Evolutionary conservation across 2,329 filamentous ascomycete genomes (phyloP).

Genomic region (Coleophoma crateriformis): DNA sequence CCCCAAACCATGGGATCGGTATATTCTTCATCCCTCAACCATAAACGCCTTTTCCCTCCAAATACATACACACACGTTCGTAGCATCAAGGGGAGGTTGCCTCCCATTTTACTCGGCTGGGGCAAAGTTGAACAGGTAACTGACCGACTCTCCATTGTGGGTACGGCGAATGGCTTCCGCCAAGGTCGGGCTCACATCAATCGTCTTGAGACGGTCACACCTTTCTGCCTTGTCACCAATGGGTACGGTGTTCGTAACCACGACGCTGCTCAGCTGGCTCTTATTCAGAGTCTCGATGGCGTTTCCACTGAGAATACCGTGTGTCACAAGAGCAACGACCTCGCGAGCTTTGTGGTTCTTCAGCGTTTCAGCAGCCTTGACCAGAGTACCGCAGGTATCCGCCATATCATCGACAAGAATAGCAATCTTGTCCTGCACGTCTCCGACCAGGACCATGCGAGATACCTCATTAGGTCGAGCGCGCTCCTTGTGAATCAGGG

Average conservation of each 20-base stretch:
- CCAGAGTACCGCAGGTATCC: constrained; percentile 84
- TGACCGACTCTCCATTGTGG: constrained; percentile 44
- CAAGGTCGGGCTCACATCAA: constrained; percentile 83
- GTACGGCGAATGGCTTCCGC: constrained; percentile 62
- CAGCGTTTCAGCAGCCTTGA: constrained; percentile 85
- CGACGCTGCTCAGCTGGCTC: constrained; percentile 69
- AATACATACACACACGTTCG: no score
- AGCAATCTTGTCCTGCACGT: constrained; percentile 83
- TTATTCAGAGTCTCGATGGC: constrained; percentile 71
- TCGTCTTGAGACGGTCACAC: constrained; percentile 79
- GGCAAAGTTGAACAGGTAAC: constrained; percentile 64
- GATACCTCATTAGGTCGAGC: constrained; percentile 87
- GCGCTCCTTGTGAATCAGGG: constrained; percentile 94
- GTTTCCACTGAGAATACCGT: constrained; percentile 83
- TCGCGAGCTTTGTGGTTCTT: constrained; percentile 81
- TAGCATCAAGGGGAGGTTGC: not conserved
- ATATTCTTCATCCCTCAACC: no score
- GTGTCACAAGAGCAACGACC: constrained; percentile 92
- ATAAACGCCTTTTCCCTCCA: no score
- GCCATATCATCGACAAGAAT: constrained; percentile 99
- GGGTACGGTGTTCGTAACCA: constrained; percentile 87
- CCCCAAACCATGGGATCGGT: no score
- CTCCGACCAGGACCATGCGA: constrained; percentile 93
- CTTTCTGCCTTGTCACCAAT: constrained; percentile 73
- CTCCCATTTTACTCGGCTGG: constrained; percentile 37